Evolutionary conservation across 1,284 basidiomycete species (phyloP).

Genomic region (Heterobasidion occidentale): DNA sequence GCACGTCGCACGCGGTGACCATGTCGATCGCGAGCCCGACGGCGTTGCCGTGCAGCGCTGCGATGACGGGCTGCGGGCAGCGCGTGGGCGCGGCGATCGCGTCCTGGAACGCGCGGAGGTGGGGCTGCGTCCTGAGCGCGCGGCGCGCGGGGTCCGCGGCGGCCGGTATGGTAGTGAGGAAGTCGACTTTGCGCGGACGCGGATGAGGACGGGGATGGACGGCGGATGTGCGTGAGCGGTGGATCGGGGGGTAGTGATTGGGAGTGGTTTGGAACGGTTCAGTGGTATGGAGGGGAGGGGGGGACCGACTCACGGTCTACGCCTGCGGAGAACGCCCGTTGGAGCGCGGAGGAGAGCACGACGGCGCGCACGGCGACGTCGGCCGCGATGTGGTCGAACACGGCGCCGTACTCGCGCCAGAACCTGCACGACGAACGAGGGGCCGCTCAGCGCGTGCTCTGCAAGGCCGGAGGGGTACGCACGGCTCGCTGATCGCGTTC

Average conservation of each 20-base stretch:
- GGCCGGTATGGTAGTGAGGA: neutral
- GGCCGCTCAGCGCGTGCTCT: neutral
- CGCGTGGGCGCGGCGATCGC: slow-evolving; percentile 64
- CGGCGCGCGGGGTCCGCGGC: slow-evolving; percentile 42
- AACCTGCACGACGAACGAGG: slow-evolving; percentile 34
- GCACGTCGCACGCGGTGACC: slow-evolving; percentile 74
- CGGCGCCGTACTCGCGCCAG: slow-evolving; percentile 61
- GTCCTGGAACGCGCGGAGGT: slow-evolving; percentile 65
- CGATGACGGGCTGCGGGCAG: slow-evolving; percentile 82
- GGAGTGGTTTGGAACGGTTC: too few species aligned
- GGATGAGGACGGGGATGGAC: neutral
- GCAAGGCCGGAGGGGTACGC: too few species aligned
- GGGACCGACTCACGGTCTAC: slow-evolving; percentile 58
- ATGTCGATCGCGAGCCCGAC: slow-evolving; percentile 78
- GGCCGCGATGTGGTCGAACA: slow-evolving; percentile 50
- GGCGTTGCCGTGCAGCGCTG: slow-evolving; percentile 71
- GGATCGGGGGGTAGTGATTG: too few species aligned
- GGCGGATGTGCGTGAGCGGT: slow-evolving; percentile 5
- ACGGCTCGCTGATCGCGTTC: slow-evolving; percentile 10
- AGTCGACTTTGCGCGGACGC: neutral
- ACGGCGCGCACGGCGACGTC: slow-evolving; percentile 60
- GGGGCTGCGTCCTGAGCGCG: slow-evolving; percentile 40
- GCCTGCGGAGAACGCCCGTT: slow-evolving; percentile 76
- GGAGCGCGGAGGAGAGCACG: slow-evolving; percentile 63
- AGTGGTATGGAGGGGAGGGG: slow-evolving; percentile 11